A percentile compares a stretch with the other conserved stretches of the same genome.
phyloP scores from a whole-genome alignment of 805 yeast genomes.

The Saccharomyces paradoxus region DNA sequence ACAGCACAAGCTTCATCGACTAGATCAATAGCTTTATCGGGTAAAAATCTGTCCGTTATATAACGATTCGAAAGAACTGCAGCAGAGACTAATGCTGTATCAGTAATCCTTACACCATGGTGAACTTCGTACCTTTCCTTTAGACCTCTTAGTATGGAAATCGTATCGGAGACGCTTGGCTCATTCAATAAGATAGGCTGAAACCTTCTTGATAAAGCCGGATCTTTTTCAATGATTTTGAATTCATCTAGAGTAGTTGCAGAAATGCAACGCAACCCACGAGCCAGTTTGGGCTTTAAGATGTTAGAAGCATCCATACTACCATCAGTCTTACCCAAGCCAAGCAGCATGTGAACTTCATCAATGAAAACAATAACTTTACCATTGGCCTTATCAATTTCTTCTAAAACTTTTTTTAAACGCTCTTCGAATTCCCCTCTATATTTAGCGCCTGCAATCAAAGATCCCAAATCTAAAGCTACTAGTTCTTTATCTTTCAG shows the following conservation, averaged over 20 bases:
- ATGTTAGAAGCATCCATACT: constrained; percentile 92
- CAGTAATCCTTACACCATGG: constrained; percentile 92
- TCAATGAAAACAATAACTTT: constrained; percentile 77
- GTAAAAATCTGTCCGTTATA: constrained; percentile 82
- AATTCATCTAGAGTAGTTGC: constrained; percentile 95
- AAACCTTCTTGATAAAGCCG: constrained; percentile 89
- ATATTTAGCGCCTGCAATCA: constrained; percentile 91
- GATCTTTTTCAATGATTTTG: constrained; percentile 91
- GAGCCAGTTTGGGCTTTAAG: constrained; percentile 86
- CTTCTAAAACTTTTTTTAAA: constrained; percentile 69
- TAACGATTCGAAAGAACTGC: constrained; percentile 85
- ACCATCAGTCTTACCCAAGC: constrained; percentile 90
- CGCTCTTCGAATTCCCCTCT: constrained; percentile 95
- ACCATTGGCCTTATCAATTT: constrained; percentile 72
- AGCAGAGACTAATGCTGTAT: constrained; percentile 87
- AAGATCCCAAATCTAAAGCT: constrained; percentile 77
- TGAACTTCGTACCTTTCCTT: constrained; percentile 94
- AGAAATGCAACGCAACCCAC: constrained; percentile 92
- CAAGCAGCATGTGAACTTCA: constrained; percentile 82
- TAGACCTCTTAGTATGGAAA: constrained; percentile 84
- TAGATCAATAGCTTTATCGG: constrained; percentile 94
- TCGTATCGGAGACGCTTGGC: constrained; percentile 85
- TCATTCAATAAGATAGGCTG: constrained; percentile 81
- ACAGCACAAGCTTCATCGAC: constrained; percentile 98
- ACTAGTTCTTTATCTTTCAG: constrained; percentile 80